Base-by-base conservation (phyloP, 768 basidiomycete genomes). In the Termitomyces bulborhizus region DNA sequence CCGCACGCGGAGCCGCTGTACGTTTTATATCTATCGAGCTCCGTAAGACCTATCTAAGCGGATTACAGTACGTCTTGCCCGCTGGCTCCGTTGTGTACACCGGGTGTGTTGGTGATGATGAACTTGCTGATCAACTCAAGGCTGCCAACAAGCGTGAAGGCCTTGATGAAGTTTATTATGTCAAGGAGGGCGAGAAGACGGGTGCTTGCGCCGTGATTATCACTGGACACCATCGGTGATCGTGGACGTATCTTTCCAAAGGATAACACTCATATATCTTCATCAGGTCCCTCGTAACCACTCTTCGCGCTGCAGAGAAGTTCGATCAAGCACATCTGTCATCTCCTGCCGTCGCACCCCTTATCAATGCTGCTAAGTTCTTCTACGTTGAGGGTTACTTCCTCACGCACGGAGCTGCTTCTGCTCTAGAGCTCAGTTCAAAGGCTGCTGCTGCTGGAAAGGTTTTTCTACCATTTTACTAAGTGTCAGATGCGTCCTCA, bases 311-410 rank as follows among this genome's bases (percentile, higher is more conserved):
- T 15, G 96, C 97, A 3, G 96, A 98, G 73, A 87, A 84, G 66
- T 98, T 97, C 71, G 83, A 88, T 12, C 77, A 81, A 56, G 76
- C 85, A 4, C 93, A 98, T 72, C 79, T 99, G 43, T 77, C 81
- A 8, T 86, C 90, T 8, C 78, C 88, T 13, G 71, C 76, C 51
- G 84, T 98, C 60, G 85, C 89, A 27, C 79, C 85, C 32, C 75
- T 93, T 61, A 76, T 98, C 65, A 79, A 90, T 5, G 79, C 75
- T 45, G 96, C 95, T 56, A 86, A 89, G 66, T 81, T 82, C 68
- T 97, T 82, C 78, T 99, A 99, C 75, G 84, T 98, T 57, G 96
- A 93, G 65, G 96, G 96, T 7, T 99, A 88, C 78, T 98, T 99
- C 85, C 80, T 98, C 56, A 96, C 96, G 16, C 96, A 99, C 67